Evolutionary conservation across 495 filamentous ascomycete genomes (phyloP), one percentile per base, ranked within the genome.

Genomic region (Penicillium cinerascens): DNA sequence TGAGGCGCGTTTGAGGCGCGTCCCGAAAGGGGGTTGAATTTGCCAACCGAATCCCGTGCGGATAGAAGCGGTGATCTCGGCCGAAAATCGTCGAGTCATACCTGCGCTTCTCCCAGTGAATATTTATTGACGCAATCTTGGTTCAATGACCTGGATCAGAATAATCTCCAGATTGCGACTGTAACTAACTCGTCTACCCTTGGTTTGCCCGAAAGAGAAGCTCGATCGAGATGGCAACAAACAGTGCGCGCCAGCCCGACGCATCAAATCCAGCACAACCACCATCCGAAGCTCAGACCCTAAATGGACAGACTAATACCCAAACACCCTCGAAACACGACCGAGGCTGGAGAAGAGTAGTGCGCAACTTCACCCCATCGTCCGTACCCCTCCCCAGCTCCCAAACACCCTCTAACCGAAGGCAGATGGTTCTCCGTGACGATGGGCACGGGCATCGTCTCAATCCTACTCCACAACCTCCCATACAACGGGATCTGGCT

Each of bases 391-490:
- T 1, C 21, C 4, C 3, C 5, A 48, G 18, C 21, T 23, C 0
- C 18, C 33, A n/a, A 20, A 27, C 13, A 29, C 17, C 20, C 18
- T 13, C 47, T 56, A 46, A 53, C 41, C 42, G 17, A 1, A 16
- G 6, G n/a, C 33, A 76, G 69, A 54, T 76, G 73, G 73, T 73
- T 77, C 53, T 74, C 82, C 8, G 72, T 83, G 33, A 86, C 64
- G 15, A 87, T 87, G 83, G 81, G 84, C 26, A 87, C 84, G 0
- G 84, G 83, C 4, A 82, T 87, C 22, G 79, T 82, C 3, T 82
- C 82, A 5, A 78, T 84, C 25, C 68, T 86, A 8, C 69, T 85
- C 3, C 74, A 83, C 54, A 73, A 73, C 9, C 68, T 86, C 3
- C 80, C 82, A 4, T 83, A 80, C 52, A 78, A 82, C 49, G 78